Percentiles rank a stretch among this genome's conserved stretches.
phyloP scores from a whole-genome alignment of 2,329 filamentous ascomycete genomes.

The Alternaria sp. region DNA sequence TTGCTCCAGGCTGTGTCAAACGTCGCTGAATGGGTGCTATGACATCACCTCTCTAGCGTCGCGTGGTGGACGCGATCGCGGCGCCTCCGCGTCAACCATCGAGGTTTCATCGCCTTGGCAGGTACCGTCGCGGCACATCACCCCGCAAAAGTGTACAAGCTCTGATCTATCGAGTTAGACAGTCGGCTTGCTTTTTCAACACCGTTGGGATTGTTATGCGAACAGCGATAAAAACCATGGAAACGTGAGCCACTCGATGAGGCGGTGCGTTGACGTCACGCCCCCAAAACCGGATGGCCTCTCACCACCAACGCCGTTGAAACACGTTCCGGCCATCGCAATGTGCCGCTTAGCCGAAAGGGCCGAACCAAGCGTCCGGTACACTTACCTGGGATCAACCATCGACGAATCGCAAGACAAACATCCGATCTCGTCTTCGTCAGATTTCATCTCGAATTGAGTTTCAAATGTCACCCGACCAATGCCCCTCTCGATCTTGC shows the following conservation, averaged over 20 bases:
- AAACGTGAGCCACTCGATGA: neutral
- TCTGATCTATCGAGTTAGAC: neutral
- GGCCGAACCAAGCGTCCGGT: constrained; percentile 2
- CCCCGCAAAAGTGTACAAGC: neutral
- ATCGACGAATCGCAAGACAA: neutral
- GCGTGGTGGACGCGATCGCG: constrained; percentile 10
- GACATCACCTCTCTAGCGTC: constrained; percentile 23
- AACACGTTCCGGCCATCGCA: constrained; percentile 8
- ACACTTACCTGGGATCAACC: constrained; percentile 7
- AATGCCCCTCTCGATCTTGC: neutral
- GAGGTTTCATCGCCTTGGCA: constrained; percentile 23
- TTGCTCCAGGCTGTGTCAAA: constrained; percentile 14
- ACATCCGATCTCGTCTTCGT: neutral
- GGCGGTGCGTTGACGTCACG: constrained; percentile 17
- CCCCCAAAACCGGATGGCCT: neutral
- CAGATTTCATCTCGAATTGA: neutral
- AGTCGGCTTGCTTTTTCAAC: neutral
- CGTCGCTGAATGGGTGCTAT: constrained; percentile 6
- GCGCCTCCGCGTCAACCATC: constrained; percentile 3
- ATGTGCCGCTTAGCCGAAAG: constrained; percentile 14
- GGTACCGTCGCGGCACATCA: constrained; percentile 10
- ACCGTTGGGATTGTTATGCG: neutral
- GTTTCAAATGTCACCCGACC: neutral
- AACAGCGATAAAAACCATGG: neutral
- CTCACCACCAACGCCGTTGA: constrained; percentile 9